phyloP scores from a whole-genome alignment of 2,329 filamentous ascomycete genomes.

The Onygenales sp. region DNA sequence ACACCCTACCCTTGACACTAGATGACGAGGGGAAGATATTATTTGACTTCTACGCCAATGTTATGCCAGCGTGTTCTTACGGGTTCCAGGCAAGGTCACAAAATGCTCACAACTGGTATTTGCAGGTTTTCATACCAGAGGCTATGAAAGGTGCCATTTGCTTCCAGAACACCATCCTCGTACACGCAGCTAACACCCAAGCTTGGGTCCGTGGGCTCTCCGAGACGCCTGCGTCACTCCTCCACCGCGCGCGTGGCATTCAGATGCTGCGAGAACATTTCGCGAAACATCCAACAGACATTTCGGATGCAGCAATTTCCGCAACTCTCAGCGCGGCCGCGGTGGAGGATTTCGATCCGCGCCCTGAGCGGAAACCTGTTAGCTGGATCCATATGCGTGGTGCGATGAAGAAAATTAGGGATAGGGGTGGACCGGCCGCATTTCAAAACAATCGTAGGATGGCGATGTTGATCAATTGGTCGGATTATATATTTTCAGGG shows the following conservation, averaged over 20 bases:
- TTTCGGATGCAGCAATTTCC: slow-evolving; percentile 29
- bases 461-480: slow-evolving; percentile 34
- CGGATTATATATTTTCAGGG: slow-evolving; percentile 32
- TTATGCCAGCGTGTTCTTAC: slow-evolving; percentile 31
- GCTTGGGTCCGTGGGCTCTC: slow-evolving; percentile 27
- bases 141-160: slow-evolving; percentile 30
- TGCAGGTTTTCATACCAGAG: slow-evolving; percentile 28
- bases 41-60: slow-evolving; percentile 32
- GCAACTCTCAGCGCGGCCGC: slow-evolving; percentile 31
- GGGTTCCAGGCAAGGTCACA: slow-evolving; percentile 24
- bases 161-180: slow-evolving; percentile 30
- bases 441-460: slow-evolving; percentile 26
- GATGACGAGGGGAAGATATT: slow-evolving; percentile 22
- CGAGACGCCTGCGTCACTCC: slow-evolving; percentile 21
- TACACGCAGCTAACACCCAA: slow-evolving; percentile 30
- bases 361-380: slow-evolving; percentile 26
- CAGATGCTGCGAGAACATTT: slow-evolving; percentile 26
- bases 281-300: slow-evolving; percentile 21
- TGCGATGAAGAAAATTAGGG: slow-evolving; percentile 28
- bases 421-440: slow-evolving; percentile 26
- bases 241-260: slow-evolving; percentile 24
- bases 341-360: slow-evolving; percentile 31
- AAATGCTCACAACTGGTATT: slow-evolving; percentile 31
- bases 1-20: slow-evolving; percentile 24
- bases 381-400: slow-evolving; percentile 33